A percentile compares a stretch with the other conserved stretches of the same genome.
Conservation (phyloP, 495 filamentous ascomycete genomes). For the Evernia prunastri region DNA sequence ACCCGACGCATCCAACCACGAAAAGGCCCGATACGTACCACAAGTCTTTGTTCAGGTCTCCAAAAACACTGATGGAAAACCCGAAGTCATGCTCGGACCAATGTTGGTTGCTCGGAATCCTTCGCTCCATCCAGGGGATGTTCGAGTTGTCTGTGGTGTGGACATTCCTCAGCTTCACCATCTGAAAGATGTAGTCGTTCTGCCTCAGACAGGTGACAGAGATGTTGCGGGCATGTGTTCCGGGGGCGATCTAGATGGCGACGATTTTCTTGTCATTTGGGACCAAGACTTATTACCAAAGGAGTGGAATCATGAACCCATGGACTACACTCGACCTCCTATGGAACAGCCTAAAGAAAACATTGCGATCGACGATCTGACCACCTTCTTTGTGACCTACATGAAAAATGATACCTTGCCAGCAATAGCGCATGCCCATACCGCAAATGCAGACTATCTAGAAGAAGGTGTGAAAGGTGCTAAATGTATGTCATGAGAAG, state of each 20-base stretch:
- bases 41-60: slow-evolving; percentile 84
- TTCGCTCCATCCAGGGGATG: slow-evolving; percentile 88
- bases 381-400: slow-evolving; percentile 79
- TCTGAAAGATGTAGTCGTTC: slow-evolving; percentile 76
- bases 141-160: slow-evolving; percentile 81
- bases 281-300: slow-evolving; percentile 66
- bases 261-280: slow-evolving; percentile 95
- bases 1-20: slow-evolving; percentile 26
- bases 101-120: slow-evolving; percentile 89
- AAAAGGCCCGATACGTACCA: slow-evolving; percentile 52
- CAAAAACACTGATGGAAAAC: slow-evolving; percentile 43
- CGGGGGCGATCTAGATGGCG: slow-evolving; percentile 91
- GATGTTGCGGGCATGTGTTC: slow-evolving; percentile 91
- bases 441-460: slow-evolving; percentile 65
- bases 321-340: slow-evolving; percentile 57
- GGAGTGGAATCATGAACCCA: slow-evolving; percentile 64
- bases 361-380: slow-evolving; percentile 64
- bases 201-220: slow-evolving; percentile 76
- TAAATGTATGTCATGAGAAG: slow-evolving; percentile 47
- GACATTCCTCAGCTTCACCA: slow-evolving; percentile 65
- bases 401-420: slow-evolving; percentile 87
- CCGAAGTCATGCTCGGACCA: slow-evolving; percentile 64
- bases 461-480: slow-evolving; percentile 56
- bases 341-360: slow-evolving; percentile 47
- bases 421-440: slow-evolving; percentile 74